These are phyloP conservation scores for Omphalotus guepiniiformis DNA, from an alignment of 768 basidiomycete species.

Conservation along the genomic window DNA sequence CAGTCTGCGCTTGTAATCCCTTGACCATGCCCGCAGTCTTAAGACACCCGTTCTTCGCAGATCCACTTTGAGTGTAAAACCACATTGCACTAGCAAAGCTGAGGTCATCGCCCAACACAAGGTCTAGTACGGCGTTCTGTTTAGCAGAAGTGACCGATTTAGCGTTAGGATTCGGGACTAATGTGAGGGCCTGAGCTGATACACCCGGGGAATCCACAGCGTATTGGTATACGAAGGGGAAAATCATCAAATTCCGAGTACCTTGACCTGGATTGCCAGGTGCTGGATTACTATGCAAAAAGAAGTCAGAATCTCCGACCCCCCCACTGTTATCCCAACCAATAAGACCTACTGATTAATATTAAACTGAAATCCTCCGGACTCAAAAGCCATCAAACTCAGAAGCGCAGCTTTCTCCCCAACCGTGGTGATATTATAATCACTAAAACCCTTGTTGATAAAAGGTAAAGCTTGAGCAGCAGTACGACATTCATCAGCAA, in stretches of 20 bases:
- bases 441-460: conserved; percentile 17
- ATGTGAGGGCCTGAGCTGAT: conserved; percentile 12
- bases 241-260: conserved; percentile 20
- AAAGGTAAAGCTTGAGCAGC: conserved; percentile 20
- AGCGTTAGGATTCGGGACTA: conserved; percentile 11
- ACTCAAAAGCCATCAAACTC: conserved; percentile 19
- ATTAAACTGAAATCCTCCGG: conserved; percentile 18
- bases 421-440: conserved; percentile 13
- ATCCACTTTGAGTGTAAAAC: conserved; percentile 19
- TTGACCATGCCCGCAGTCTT: conserved; percentile 14
- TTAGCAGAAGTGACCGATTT: conserved; percentile 4
- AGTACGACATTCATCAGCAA: conserved; percentile 17
- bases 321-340: too few relatives aligned
- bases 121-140: conserved; percentile 18
- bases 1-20: conserved; percentile 15
- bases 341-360: conserved; percentile 18
- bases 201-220: conserved; percentile 18
- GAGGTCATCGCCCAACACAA: conserved; percentile 17
- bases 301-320: neutral
- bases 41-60: conserved; percentile 14
- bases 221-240: conserved; percentile 21
- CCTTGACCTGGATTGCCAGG: conserved; percentile 19
- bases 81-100: conserved; percentile 23
- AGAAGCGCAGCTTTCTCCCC: conserved; percentile 21
- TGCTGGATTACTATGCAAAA: conserved; percentile 3